Evolutionary conservation across 2,329 filamentous ascomycete species (phyloP).

Genomic region (Cercospora sp.): DNA sequence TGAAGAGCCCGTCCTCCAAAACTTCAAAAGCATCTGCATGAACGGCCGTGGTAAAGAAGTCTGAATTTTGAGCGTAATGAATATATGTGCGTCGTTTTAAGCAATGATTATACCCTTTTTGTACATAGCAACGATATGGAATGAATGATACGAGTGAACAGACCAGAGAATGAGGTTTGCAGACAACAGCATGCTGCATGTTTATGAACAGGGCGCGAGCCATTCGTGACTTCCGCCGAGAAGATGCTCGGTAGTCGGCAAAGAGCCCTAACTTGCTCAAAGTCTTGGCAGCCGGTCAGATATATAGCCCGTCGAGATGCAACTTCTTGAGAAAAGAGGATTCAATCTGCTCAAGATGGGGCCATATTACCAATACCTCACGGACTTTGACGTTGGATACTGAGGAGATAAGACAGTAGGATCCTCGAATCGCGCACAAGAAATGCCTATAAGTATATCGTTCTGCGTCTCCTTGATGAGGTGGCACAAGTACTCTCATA

Average conservation of each 20-base stretch:
- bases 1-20: slow-evolving; percentile 3
- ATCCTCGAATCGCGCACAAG: background rate
- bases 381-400: background rate
- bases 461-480: background rate
- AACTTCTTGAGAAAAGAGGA: background rate
- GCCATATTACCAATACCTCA: background rate
- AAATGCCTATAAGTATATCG: background rate
- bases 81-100: background rate
- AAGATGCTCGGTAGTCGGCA: background rate
- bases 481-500: background rate
- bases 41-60: background rate
- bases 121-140: background rate
- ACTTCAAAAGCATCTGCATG: background rate
- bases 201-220: background rate
- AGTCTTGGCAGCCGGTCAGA: background rate
- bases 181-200: background rate
- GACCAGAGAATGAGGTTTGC: background rate
- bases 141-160: background rate
- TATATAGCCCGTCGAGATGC: background rate
- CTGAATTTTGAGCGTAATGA: background rate
- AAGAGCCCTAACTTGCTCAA: background rate
- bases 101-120: slow-evolving; percentile 1
- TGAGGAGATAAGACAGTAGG: background rate
- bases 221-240: too few species aligned
- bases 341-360: background rate